Evolutionary conservation across 2,329 filamentous ascomycete species (phyloP).

Genomic region (Acrocalymma vagum): DNA sequence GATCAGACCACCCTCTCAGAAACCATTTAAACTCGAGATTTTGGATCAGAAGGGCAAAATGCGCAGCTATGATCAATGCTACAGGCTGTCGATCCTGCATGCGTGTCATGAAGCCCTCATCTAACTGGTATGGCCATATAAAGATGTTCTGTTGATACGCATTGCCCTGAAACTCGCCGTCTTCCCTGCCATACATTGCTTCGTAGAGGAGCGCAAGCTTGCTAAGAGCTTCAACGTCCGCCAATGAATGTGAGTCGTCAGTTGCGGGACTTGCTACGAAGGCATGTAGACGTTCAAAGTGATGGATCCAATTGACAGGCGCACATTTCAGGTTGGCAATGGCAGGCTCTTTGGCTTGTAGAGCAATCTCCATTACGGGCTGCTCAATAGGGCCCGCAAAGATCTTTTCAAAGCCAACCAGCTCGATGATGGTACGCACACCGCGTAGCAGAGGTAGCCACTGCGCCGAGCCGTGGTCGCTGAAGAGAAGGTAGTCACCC

Average conservation of each 20-base stretch:
- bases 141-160: background rate
- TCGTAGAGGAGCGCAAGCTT: background rate
- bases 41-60: background rate
- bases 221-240: background rate
- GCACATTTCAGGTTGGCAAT: background rate
- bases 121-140: background rate
- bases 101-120: background rate
- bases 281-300: background rate
- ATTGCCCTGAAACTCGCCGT: background rate
- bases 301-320: background rate
- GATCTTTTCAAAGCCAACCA: conserved; percentile 2
- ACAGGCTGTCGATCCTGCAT: background rate
- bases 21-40: background rate
- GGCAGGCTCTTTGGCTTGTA: background rate
- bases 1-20: background rate
- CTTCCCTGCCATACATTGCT: background rate
- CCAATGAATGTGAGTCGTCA: background rate
- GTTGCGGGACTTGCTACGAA: background rate
- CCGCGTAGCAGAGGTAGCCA: conserved; percentile 2
- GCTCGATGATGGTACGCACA: conserved; percentile 2
- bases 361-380: background rate
- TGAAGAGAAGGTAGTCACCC: conserved; percentile 3
- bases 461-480: background rate
- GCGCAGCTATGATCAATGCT: background rate
- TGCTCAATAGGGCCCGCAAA: background rate